Evolutionary conservation across 371 early-diverging fungal species (phyloP).

Genomic region (Mortierella sp.): DNA sequence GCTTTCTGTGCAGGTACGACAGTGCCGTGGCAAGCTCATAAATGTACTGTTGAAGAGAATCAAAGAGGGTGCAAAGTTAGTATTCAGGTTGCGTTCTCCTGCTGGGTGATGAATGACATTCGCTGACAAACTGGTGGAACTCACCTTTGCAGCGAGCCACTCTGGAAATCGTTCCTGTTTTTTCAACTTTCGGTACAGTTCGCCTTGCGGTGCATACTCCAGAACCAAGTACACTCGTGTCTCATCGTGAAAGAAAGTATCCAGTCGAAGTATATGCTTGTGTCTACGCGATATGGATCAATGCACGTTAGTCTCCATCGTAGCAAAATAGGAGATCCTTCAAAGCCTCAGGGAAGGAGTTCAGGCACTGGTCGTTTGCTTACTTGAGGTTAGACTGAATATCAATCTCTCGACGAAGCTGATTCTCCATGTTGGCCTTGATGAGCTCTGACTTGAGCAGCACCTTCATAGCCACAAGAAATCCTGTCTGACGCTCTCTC

Average conservation of each 20-base stretch:
- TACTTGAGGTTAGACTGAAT: slow-evolving; percentile 96
- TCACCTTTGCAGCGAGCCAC: slow-evolving; percentile 81
- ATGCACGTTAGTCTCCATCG: too few relatives aligned
- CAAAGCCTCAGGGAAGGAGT: neutral
- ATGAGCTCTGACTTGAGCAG: slow-evolving; percentile 89
- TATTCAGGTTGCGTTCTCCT: neutral
- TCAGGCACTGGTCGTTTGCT: neutral
- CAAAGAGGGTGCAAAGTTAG: neutral
- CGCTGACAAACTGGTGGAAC: neutral
- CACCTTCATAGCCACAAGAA: slow-evolving; percentile 95
- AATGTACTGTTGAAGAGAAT: slow-evolving; percentile 78
- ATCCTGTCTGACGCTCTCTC: slow-evolving; percentile 87
- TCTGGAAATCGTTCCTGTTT: slow-evolving; percentile 83
- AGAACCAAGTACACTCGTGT: slow-evolving; percentile 95
- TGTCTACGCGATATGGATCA: slow-evolving; percentile 69
- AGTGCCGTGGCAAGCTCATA: slow-evolving; percentile 92
- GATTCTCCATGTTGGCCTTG: slow-evolving; percentile 83
- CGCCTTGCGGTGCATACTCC: slow-evolving; percentile 97
- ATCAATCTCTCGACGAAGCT: slow-evolving; percentile 97
- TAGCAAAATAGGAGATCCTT: neutral
- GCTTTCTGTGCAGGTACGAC: slow-evolving; percentile 91
- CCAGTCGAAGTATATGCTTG: slow-evolving; percentile 94
- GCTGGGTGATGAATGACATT: neutral
- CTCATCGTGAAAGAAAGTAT: slow-evolving; percentile 98
- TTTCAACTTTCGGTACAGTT: slow-evolving; percentile 89